Conservation (phyloP, 345 rosid species). For the Aquilaria malaccensis region DNA sequence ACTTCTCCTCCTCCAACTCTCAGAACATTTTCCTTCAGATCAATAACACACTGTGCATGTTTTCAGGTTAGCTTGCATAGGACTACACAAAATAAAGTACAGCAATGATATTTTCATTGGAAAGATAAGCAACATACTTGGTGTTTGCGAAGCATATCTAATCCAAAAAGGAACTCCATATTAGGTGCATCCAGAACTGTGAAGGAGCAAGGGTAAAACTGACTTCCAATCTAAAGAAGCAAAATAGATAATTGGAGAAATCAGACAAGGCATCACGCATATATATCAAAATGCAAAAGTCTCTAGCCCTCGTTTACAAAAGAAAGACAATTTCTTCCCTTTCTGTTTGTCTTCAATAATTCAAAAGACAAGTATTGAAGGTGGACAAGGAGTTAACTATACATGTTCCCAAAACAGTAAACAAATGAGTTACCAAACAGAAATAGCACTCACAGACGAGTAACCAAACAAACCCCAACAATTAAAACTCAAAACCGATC, state of each 20-base stretch:
- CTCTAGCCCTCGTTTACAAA: too few species aligned
- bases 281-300: neutral
- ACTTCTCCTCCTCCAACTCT: conserved; percentile 97
- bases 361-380: too few species aligned
- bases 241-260: neutral
- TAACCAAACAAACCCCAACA: too few species aligned
- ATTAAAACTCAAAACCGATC: too few species aligned
- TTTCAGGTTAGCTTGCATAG: neutral
- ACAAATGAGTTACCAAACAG: too few species aligned
- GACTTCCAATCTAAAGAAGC: conserved; percentile 61
- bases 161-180: conserved; percentile 96
- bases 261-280: conserved; percentile 5
- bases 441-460: too few species aligned
- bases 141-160: conserved; percentile 99
- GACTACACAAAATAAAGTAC: conserved; percentile 3
- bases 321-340: neutral
- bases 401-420: neutral
- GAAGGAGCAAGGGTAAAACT: conserved; percentile 90
- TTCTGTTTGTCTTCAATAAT: too few species aligned
- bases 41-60: conserved; percentile 74
- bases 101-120: neutral
- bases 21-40: conserved; percentile 79
- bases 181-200: conserved; percentile 90
- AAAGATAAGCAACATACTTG: conserved; percentile 46
- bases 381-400: neutral